phyloP scores from a whole-genome alignment of 768 basidiomycete species.

The Collybiopsis confluens region DNA sequence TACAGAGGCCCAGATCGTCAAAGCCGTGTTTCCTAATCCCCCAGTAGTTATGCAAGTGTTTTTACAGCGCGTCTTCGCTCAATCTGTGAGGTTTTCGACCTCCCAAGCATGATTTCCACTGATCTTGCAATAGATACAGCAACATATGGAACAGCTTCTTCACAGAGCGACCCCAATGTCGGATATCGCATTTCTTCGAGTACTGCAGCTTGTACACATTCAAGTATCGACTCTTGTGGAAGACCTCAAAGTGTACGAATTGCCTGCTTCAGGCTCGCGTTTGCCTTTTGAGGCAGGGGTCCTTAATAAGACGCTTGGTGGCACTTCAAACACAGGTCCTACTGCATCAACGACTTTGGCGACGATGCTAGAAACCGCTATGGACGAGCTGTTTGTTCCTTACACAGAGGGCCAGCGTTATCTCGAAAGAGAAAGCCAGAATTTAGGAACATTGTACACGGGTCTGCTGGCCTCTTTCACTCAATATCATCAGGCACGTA shows the following conservation, averaged over 20 bases:
- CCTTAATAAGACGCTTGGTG: conserved; percentile 51
- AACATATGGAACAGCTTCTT: conserved; percentile 89
- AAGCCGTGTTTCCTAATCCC: conserved; percentile 97
- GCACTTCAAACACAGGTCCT: conserved; percentile 36
- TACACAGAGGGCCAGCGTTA: conserved; percentile 91
- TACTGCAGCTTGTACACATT: conserved; percentile 82
- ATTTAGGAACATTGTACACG: conserved; percentile 74
- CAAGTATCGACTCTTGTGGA: conserved; percentile 79
- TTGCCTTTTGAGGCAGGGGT: conserved; percentile 62
- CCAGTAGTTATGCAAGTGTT: conserved; percentile 97
- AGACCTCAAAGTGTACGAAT: conserved; percentile 87
- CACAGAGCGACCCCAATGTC: conserved; percentile 72
- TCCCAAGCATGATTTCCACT: not conserved
- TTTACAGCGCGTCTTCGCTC: conserved; percentile 94
- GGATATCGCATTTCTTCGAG: conserved; percentile 85
- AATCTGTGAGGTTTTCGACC: conserved; percentile 60
- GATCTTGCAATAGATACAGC: conserved; percentile 70
- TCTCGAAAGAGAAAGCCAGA: conserved; percentile 87
- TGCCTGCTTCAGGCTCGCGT: conserved; percentile 62
- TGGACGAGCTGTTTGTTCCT: conserved; percentile 94
- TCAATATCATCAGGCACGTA: conserved; percentile 57
- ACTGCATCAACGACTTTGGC: conserved; percentile 59
- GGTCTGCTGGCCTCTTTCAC: conserved; percentile 70
- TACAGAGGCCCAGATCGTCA: conserved; percentile 96
- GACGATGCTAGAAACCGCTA: conserved; percentile 88